These are phyloP conservation scores for Ustilago crameri DNA, from an alignment of 1,284 basidiomycete genomes.

Conservation along the genomic window DNA sequence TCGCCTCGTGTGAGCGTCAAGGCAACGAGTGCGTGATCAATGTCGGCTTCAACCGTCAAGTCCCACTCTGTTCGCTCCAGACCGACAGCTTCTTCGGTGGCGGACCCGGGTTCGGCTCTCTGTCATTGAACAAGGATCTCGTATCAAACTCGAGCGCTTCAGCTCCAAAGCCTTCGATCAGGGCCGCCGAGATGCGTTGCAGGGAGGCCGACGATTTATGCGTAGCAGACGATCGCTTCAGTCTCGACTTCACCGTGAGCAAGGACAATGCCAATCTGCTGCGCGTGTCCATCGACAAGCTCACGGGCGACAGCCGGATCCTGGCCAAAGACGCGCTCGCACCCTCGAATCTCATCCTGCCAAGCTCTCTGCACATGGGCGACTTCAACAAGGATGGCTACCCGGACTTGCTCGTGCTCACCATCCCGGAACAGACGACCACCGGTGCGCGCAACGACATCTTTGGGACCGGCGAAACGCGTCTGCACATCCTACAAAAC, in stretches of 20 bases:
- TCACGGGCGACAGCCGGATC: constrained; percentile 73
- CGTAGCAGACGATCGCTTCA: constrained; percentile 81
- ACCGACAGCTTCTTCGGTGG: constrained; percentile 55
- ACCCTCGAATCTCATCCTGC: constrained; percentile 71
- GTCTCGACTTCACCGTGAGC: constrained; percentile 76
- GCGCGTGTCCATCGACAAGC: constrained; percentile 75
- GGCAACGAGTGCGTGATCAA: constrained; percentile 81
- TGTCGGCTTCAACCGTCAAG: constrained; percentile 92
- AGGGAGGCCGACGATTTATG: constrained; percentile 83
- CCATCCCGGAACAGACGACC: constrained; percentile 70
- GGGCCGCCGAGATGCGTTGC: constrained; percentile 20
- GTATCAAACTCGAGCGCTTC: constrained; percentile 1
- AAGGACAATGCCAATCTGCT: constrained; percentile 75
- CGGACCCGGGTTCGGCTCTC: constrained; percentile 29
- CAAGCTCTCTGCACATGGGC: constrained; percentile 82
- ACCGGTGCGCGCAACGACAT: constrained; percentile 57
- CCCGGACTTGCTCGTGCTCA: constrained; percentile 81
- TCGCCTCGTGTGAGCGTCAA: constrained; percentile 77
- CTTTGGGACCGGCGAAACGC: constrained; percentile 68
- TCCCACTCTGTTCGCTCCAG: constrained; percentile 76
- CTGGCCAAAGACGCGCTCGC: constrained; percentile 75
- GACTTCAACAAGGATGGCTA: constrained; percentile 95
- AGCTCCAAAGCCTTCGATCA: background rate
- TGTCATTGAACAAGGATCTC: constrained; percentile 9
- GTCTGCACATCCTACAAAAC: constrained; percentile 79